Base-by-base conservation (phyloP, 1,284 basidiomycete genomes). In the Cerioporus squamosus region DNA sequence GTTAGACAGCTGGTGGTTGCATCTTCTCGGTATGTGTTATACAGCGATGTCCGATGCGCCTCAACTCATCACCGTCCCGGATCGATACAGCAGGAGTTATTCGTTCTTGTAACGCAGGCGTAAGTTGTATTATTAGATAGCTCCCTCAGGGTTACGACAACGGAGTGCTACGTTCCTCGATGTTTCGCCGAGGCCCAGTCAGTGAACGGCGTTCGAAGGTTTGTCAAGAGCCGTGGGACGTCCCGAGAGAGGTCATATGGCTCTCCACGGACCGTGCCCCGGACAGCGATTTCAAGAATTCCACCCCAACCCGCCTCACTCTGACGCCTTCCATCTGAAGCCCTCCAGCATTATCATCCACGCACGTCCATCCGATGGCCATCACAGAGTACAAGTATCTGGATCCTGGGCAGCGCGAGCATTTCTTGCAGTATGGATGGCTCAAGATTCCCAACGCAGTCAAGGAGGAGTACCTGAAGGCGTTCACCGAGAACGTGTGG, bases 401-500 rank as follows among this genome's bases (percentile, higher is more conserved):
- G 24, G 69, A 65, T 1, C 56, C 65, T 1, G 71, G 72, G 47
- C 70, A 75, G 56, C 69, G 73, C 45, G 65, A 65, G 26, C 74
- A 77, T 40, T 77, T 77, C 60, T 66, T 77, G 14, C 63, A 72
- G 51, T 67, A 73, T 38, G 75, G 75, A 18, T 77, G 70, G 72
- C 64, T 76, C 14, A 65, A 63, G 59, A 71, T 73, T 36, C 67
- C 67, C n/a, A 63, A 68, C 26, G 75, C 72, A 9, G 70, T 76
- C 22, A 65, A 69, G 15, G 64, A 60, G 26, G 69, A 74, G 53
- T 68, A 73, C 61, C 62, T 72, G 24, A 56, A 55, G 26, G 62
- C 63, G 12, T 73, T 74, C 52, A 70, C 69, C 5, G 67, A 72
- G 49, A 69, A 75, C 50, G 70, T 75, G 3, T 75, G 71, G 74